Conservation (phyloP, 129 eudicot species). For the Chrysanthemum lavandulifolium region DNA sequence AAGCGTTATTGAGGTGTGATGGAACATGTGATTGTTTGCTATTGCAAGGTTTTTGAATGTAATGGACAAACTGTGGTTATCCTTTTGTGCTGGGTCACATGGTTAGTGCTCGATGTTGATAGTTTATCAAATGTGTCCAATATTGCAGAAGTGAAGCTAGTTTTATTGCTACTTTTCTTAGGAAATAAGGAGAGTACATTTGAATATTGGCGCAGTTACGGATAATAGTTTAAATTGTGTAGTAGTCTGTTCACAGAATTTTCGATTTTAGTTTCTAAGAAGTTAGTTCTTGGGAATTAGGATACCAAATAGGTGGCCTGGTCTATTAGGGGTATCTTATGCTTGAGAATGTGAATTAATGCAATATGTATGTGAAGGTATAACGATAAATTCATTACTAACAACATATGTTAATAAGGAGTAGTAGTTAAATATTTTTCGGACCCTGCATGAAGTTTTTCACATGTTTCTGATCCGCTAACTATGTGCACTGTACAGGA, state of each 20-base stretch:
- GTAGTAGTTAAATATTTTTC: neutral
- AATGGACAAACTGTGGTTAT: no score
- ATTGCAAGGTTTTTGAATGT: neutral
- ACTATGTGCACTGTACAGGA: neutral
- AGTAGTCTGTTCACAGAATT: no score
- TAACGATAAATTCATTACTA: neutral
- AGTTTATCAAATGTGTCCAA: no score
- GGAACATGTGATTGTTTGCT: conserved; percentile 9
- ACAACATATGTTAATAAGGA: neutral
- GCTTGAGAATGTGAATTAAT: neutral
- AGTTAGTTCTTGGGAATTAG: no score
- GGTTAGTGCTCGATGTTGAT: no score
- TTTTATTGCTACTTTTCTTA: no score
- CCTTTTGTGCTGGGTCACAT: no score
- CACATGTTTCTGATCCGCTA: conserved; percentile 2
- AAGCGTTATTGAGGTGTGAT: conserved; percentile 5
- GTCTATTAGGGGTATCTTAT: neutral
- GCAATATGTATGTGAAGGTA: neutral
- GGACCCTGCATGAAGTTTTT: neutral
- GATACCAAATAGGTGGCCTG: neutral
- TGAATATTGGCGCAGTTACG: no score
- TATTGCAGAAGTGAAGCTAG: no score
- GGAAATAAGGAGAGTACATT: no score
- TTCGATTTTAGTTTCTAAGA: no score
- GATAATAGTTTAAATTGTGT: no score